A percentile compares a stretch with the other conserved stretches of the same genome.
Conservation (phyloP, 768 basidiomycete genomes). For the Hirschioporus abietinus region DNA sequence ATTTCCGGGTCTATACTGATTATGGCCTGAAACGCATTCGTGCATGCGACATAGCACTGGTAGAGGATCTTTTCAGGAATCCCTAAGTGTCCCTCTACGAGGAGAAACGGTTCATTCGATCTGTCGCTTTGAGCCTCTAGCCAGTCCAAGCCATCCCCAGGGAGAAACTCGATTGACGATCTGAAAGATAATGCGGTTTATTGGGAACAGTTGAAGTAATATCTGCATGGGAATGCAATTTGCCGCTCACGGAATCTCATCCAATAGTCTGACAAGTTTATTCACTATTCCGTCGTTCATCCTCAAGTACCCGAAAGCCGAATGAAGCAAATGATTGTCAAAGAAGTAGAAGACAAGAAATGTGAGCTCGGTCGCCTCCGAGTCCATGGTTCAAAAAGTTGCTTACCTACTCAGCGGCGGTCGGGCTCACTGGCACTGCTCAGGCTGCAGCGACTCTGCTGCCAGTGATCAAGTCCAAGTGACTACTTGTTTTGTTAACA, state of each 20-base stretch:
- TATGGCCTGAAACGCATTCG: conserved; percentile 25
- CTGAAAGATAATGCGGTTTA: conserved; percentile 20
- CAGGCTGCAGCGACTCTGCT: too few relatives aligned
- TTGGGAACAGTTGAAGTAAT: not conserved
- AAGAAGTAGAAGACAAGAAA: too few relatives aligned
- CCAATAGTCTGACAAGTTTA: not conserved
- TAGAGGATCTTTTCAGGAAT: conserved; percentile 56
- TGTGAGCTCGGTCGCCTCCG: too few relatives aligned
- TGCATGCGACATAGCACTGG: conserved; percentile 43
- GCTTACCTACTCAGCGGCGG: too few relatives aligned
- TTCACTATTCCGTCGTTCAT: not conserved
- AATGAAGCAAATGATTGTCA: too few relatives aligned
- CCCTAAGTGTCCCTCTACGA: conserved; percentile 55
- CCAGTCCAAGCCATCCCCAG: conserved; percentile 52
- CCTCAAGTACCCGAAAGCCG: not conserved
- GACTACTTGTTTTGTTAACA: too few relatives aligned
- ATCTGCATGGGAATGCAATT: too few relatives aligned
- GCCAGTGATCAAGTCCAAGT: too few relatives aligned
- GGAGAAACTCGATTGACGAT: conserved; percentile 54
- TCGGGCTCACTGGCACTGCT: too few relatives aligned
- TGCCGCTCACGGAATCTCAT: not conserved
- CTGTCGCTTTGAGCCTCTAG: conserved; percentile 19
- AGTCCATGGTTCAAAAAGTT: too few relatives aligned
- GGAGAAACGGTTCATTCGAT: conserved; percentile 43
- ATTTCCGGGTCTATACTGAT: conserved; percentile 16